These are phyloP conservation scores for Aspergillus sp. DNA, from an alignment of 2,329 filamentous ascomycete genomes.

Conservation along the genomic window DNA sequence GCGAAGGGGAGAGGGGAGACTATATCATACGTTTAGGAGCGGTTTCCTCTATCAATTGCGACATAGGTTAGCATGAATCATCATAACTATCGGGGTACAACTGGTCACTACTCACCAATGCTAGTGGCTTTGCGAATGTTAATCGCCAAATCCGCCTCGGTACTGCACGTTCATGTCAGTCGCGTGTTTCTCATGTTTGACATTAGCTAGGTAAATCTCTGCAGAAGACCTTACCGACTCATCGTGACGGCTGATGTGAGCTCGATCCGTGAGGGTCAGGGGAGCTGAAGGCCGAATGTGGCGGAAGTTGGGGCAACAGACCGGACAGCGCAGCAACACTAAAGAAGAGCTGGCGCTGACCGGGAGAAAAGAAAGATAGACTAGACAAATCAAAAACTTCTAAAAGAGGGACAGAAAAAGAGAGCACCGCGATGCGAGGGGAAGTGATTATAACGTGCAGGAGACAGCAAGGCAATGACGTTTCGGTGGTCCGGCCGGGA, in stretches of 20 bases:
- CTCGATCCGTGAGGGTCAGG: conserved; percentile 16
- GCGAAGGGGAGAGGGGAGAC: conserved; percentile 2
- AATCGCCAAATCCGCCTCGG: conserved; percentile 60
- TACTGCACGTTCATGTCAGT: conserved; percentile 30
- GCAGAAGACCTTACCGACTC: conserved; percentile 49
- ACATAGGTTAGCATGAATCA: conserved; percentile 12
- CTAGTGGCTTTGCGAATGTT: conserved; percentile 66
- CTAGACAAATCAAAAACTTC: not conserved
- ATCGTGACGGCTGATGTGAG: conserved; percentile 52
- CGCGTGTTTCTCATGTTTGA: too few species aligned
- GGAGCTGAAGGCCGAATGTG: conserved; percentile 6
- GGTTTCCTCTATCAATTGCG: conserved; percentile 50
- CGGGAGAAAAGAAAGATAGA: not conserved
- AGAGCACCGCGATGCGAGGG: conserved; percentile 11
- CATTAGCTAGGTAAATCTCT: too few species aligned
- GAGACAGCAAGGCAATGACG: conserved; percentile 22
- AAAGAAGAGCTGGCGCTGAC: not conserved
- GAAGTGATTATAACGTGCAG: conserved; percentile 1
- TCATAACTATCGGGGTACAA: conserved; percentile 1
- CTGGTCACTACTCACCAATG: conserved; percentile 42
- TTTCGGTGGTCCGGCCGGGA: conserved; percentile 18
- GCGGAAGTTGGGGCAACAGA: not conserved
- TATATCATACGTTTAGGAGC: conserved; percentile 58
- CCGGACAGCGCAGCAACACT: conserved; percentile 13
- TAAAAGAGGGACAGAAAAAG: conserved; percentile 2